Conservation (phyloP, 805 yeast species). For the Huiozyma naganishii region DNA sequence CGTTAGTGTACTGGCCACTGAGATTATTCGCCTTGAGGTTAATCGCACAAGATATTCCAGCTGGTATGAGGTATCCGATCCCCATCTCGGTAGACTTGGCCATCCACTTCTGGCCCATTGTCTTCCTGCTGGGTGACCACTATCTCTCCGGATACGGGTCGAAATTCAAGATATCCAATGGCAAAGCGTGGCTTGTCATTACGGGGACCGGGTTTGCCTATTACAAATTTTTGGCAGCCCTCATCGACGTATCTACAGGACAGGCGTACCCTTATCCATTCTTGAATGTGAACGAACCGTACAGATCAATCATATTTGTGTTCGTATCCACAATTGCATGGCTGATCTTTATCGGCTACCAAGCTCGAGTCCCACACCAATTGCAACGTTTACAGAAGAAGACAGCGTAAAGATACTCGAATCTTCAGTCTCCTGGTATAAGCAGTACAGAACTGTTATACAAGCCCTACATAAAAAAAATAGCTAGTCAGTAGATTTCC, state of each 20-base stretch:
- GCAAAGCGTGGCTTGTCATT: slow-evolving; percentile 33
- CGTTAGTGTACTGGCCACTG: slow-evolving; percentile 60
- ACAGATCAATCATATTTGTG: slow-evolving; percentile 39
- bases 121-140: slow-evolving; percentile 44
- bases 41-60: slow-evolving; percentile 31
- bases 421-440: no score
- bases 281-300: slow-evolving; percentile 39
- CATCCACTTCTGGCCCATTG: slow-evolving; percentile 50
- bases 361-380: slow-evolving; percentile 19
- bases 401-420: neutral
- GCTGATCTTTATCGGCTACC: slow-evolving; percentile 21
- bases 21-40: slow-evolving; percentile 40
- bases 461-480: no score
- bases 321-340: slow-evolving; percentile 33
- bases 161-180: slow-evolving; percentile 26
- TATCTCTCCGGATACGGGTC: slow-evolving; percentile 37
- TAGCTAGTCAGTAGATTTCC: no score
- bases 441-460: no score
- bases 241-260: slow-evolving; percentile 37
- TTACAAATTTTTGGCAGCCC: slow-evolving; percentile 40
- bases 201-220: slow-evolving; percentile 35
- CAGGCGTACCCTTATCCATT: slow-evolving; percentile 61
- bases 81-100: slow-evolving; percentile 44
- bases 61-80: slow-evolving; percentile 20
- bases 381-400: neutral